These are phyloP conservation scores for Paulownia fortunei DNA, from an alignment of 257 asterid genomes.

Conservation along the genomic window DNA sequence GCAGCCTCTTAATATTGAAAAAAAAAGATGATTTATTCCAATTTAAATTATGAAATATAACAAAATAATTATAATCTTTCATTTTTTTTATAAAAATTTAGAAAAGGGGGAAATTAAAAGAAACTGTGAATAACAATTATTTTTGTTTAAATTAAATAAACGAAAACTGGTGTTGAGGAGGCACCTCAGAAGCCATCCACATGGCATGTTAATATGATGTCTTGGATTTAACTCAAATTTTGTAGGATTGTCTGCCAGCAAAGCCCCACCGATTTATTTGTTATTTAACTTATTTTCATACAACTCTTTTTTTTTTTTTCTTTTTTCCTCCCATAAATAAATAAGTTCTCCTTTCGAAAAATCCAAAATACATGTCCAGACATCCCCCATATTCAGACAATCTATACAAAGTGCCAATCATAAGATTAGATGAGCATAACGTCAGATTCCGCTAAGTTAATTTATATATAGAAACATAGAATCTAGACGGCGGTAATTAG, in stretches of 20 bases:
- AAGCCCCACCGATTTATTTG: constrained; percentile 11
- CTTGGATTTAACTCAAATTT: constrained; percentile 30
- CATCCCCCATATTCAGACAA: constrained; percentile 37
- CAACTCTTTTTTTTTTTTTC: not conserved
- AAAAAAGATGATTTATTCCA: not conserved
- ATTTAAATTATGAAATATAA: not conserved
- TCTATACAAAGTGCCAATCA: constrained; percentile 33
- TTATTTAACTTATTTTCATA: constrained; percentile 1
- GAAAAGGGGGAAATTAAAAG: not conserved
- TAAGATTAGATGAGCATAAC: constrained; percentile 28
- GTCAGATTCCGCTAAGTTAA: constrained; percentile 20
- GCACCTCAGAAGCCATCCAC: constrained; percentile 36
- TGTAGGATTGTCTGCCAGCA: constrained; percentile 4
- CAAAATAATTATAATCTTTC: no score
- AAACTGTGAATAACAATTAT: not conserved
- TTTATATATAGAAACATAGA: not conserved
- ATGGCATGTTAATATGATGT: constrained; percentile 39
- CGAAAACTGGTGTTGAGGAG: constrained; percentile 24
- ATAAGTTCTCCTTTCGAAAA: constrained; percentile 5
- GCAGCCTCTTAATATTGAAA: not conserved
- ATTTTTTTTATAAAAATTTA: not conserved
- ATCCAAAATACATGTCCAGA: constrained; percentile 34
- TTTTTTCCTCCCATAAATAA: not conserved
- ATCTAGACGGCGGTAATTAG: constrained; percentile 29
- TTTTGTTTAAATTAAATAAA: constrained; percentile 14